Percentiles rank a stretch among this genome's conserved stretches.
These are phyloP conservation scores for Colletotrichum karsti DNA, from an alignment of 2,329 filamentous ascomycete species.

Conservation along the genomic window DNA sequence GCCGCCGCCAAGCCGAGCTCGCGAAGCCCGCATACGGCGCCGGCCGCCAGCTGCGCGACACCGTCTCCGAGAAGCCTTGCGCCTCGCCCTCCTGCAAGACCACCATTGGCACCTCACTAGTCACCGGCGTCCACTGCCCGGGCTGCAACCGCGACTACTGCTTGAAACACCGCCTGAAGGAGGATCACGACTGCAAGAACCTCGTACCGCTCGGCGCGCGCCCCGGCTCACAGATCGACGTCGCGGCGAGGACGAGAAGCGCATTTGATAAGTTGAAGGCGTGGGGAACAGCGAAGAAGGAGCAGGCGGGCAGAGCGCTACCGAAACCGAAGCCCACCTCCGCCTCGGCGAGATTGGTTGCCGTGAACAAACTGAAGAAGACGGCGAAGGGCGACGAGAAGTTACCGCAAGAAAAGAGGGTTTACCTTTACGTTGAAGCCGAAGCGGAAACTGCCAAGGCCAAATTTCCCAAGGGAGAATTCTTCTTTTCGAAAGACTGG, in stretches of 20 bases:
- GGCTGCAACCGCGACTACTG: constrained; percentile 80
- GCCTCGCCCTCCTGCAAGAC: constrained; percentile 73
- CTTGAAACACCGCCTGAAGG: constrained; percentile 77
- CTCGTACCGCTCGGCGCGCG: constrained; percentile 67
- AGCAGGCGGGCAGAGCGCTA: constrained; percentile 64
- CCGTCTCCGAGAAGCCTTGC: constrained; percentile 72
- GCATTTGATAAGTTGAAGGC: constrained; percentile 81
- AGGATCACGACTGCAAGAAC: constrained; percentile 87
- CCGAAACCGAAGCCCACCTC: constrained; percentile 71
- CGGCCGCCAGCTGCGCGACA: constrained; percentile 61
- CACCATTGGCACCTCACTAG: constrained; percentile 72
- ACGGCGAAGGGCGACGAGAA: constrained; percentile 91
- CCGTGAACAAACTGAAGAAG: constrained; percentile 82
- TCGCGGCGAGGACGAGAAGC: constrained; percentile 72
- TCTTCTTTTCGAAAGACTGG: constrained; percentile 87
- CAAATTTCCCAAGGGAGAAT: constrained; percentile 83
- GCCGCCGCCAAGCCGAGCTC: constrained; percentile 62
- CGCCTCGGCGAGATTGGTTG: constrained; percentile 71
- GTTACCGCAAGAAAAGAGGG: constrained; percentile 80
- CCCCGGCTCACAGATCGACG: constrained; percentile 50
- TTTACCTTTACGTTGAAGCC: constrained; percentile 92
- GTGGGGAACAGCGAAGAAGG: constrained; percentile 82
- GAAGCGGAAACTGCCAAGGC: constrained; percentile 85
- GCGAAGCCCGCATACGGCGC: constrained; percentile 62
- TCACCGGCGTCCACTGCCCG: constrained; percentile 75